Evolutionary conservation across 2,329 filamentous ascomycete species (phyloP), one percentile per base, ranked within the genome.

Genomic region (Fusarium algeriense): DNA sequence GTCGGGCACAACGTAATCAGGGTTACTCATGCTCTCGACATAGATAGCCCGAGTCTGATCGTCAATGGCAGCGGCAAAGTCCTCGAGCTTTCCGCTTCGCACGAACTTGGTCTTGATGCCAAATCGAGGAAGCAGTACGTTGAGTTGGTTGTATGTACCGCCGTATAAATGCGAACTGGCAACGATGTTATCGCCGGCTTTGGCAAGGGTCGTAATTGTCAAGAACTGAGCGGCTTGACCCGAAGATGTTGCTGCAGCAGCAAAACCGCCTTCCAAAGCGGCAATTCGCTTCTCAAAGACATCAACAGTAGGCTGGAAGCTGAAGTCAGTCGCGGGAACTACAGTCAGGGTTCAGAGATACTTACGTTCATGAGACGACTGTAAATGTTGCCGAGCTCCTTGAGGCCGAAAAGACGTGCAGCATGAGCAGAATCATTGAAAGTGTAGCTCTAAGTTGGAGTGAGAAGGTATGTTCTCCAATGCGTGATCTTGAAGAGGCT

Each of bases 401-500:
- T 97, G 82, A 99, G 93, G 79, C 94, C 93, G 80, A 99, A 99
- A 35, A 99, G 91, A 80, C 94, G 91, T 57, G 96, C 96, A 68
- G 93, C 96, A 79, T 98, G 96, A 52, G 94, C 95, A 54, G 94
- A 97, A 85, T 98, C 93, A 88, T 98, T 92, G 89, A 99, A 99
- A 55, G 90, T 90, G 83, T 86, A 99, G 77, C 94, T 97, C 92
- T 94, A 71, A 17, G 7, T n/a, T 1, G 14, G 8, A 12, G 30
- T 71, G 19, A 71, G 58, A 10, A 53, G 8, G 45, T 28, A 12
- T 30, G 44, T 37, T 30, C 35, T 45, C 38, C 28, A 32, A 69
- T 30, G 61, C 53, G n/a, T 38, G 9, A 34, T 52, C n/a, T 28
- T 17, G 26, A n/a, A 20, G 15, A 14, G 7, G 71, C 69, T 54